phyloP scores from a whole-genome alignment of 164 flowering plant genomes.

The Tetrastigma voinierianum region DNA sequence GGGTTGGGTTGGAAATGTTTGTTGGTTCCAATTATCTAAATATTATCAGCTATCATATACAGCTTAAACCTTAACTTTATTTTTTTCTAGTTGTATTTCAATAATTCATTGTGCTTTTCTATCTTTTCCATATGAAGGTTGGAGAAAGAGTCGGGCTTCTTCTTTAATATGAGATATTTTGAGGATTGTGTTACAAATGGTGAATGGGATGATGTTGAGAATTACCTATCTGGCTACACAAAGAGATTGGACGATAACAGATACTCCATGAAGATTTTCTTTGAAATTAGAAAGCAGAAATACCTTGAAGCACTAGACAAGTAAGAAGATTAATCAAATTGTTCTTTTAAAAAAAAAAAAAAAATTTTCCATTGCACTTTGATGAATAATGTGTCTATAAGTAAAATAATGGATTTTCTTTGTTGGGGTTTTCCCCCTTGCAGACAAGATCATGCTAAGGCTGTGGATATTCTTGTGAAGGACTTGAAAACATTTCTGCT shows the following conservation, averaged over 20 bases:
- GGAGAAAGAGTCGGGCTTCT: constrained; percentile 36
- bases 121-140: constrained; percentile 5
- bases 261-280: constrained; percentile 38
- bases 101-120: no score
- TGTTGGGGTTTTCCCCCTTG: neutral
- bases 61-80: neutral
- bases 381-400: neutral
- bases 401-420: neutral
- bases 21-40: no score
- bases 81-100: no score
- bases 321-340: constrained; percentile 17
- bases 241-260: constrained; percentile 48
- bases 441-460: constrained; percentile 29
- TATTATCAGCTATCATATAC: no score
- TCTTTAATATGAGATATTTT: constrained; percentile 35
- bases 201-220: constrained; percentile 45
- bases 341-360: no score
- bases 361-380: constrained; percentile 8
- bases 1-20: neutral
- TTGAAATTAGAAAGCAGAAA: constrained; percentile 46
- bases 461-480: constrained; percentile 30
- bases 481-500: constrained; percentile 36
- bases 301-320: constrained; percentile 54
- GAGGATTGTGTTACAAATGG: constrained; percentile 32
- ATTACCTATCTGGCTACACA: constrained; percentile 43